Conservation (phyloP, 2,329 filamentous ascomycete genomes). For the Pyrenophora graminea region DNA sequence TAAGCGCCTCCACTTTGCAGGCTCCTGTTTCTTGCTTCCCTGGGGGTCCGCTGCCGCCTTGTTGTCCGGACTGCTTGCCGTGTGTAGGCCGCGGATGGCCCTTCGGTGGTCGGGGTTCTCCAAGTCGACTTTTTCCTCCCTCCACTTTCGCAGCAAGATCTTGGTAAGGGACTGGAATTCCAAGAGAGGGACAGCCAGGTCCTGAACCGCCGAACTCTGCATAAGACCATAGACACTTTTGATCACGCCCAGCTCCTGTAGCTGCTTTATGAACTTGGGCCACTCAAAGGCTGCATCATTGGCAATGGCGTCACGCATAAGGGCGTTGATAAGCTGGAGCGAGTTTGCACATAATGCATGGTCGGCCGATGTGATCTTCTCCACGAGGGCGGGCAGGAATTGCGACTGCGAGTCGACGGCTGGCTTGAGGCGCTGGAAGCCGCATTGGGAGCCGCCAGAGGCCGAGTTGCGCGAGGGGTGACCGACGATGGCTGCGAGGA, state of each 20-base stretch:
- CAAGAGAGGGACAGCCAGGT: slow-evolving; percentile 83
- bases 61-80: slow-evolving; percentile 76
- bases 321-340: slow-evolving; percentile 89
- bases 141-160: slow-evolving; percentile 84
- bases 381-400: slow-evolving; percentile 92
- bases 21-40: slow-evolving; percentile 74
- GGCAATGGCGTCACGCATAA: slow-evolving; percentile 89
- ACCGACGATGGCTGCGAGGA: slow-evolving; percentile 89
- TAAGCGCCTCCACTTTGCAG: slow-evolving; percentile 89
- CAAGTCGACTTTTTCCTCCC: slow-evolving; percentile 79
- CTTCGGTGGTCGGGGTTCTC: slow-evolving; percentile 87
- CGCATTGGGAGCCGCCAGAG: slow-evolving; percentile 65
- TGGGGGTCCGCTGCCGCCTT: slow-evolving; percentile 39
- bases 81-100: slow-evolving; percentile 81
- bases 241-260: slow-evolving; percentile 92
- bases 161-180: slow-evolving; percentile 95
- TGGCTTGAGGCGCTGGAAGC: slow-evolving; percentile 89
- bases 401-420: slow-evolving; percentile 89
- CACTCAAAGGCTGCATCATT: slow-evolving; percentile 80
- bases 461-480: slow-evolving; percentile 68
- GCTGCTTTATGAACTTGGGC: slow-evolving; percentile 90
- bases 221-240: slow-evolving; percentile 88
- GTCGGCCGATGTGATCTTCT: slow-evolving; percentile 88
- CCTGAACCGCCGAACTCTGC: slow-evolving; percentile 90
- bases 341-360: slow-evolving; percentile 95